A percentile compares a stretch with the other conserved stretches of the same genome.
These are phyloP conservation scores for Mycosarcoma maydis DNA, from an alignment of 1,284 basidiomycete species.

Conservation along the genomic window DNA sequence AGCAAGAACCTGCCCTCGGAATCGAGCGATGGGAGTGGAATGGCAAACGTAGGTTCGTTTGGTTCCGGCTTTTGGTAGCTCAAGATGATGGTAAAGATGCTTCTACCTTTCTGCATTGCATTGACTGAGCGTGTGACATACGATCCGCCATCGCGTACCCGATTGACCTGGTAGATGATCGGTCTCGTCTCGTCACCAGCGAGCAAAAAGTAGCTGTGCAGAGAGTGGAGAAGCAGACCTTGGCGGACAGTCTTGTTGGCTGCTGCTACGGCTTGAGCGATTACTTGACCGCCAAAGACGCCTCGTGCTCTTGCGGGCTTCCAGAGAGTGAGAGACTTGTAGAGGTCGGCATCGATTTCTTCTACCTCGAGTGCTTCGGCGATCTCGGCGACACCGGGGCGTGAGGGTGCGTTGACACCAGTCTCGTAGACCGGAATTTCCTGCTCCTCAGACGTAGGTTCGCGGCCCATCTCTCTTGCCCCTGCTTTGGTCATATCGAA, in stretches of 20 bases:
- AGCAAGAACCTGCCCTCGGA: conserved; percentile 11
- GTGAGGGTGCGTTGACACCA: conserved; percentile 43
- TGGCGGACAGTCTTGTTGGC: conserved; percentile 54
- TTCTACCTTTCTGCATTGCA: conserved; percentile 52
- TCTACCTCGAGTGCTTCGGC: conserved; percentile 58
- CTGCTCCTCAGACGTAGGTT: conserved; percentile 52
- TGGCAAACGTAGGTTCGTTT: conserved; percentile 55
- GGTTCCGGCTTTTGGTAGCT: conserved; percentile 64
- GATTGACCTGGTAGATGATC: conserved; percentile 59
- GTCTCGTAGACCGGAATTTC: conserved; percentile 50
- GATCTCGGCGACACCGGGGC: conserved; percentile 28
- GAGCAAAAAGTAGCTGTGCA: conserved; percentile 63
- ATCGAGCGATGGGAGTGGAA: conserved; percentile 50
- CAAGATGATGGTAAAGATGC: conserved; percentile 58
- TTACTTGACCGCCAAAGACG: conserved; percentile 64
- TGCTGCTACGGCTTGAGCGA: conserved; percentile 59
- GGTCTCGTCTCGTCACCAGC: conserved; percentile 51
- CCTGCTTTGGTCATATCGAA: conserved; percentile 38
- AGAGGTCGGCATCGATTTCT: conserved; percentile 55
- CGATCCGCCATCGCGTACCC: conserved; percentile 62
- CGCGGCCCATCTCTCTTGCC: conserved; percentile 44
- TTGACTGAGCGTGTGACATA: conserved; percentile 62
- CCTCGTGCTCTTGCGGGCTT: conserved; percentile 58
- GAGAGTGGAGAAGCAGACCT: conserved; percentile 51
- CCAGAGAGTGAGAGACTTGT: conserved; percentile 57